These are phyloP conservation scores for Magnusiomyces sp. DNA, from an alignment of 1,139 yeast species.

Conservation along the genomic window DNA sequence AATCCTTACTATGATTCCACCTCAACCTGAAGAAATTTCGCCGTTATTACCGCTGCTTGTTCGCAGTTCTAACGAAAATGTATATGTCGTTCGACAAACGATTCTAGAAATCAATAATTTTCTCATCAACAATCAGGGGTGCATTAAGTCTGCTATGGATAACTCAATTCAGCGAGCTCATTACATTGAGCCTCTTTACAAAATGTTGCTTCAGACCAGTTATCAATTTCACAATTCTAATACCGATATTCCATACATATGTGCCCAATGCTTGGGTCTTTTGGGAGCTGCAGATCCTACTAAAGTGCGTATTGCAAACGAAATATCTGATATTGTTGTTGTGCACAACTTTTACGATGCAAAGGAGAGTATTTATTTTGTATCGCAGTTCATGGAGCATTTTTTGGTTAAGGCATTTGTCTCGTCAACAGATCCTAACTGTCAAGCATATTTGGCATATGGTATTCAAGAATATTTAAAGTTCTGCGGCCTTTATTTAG, in stretches of 20 bases:
- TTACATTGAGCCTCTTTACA: conserved; percentile 39
- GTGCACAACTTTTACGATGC: conserved; percentile 54
- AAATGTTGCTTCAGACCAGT: conserved; percentile 47
- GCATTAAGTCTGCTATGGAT: conserved; percentile 34
- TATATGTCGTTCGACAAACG: conserved; percentile 71
- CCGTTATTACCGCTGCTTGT: conserved; percentile 25
- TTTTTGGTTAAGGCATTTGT: conserved; percentile 73
- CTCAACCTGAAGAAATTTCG: conserved; percentile 2
- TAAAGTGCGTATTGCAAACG: conserved; percentile 44
- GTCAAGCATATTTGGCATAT: conserved; percentile 76
- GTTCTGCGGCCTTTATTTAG: conserved; percentile 46
- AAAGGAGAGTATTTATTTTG: conserved; percentile 56
- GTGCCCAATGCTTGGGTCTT: conserved; percentile 64
- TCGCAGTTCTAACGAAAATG: conserved; percentile 59
- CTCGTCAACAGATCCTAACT: conserved; percentile 82
- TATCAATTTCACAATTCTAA: conserved; percentile 36
- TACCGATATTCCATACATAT: conserved; percentile 44
- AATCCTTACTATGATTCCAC: background rate
- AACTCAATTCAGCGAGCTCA: conserved; percentile 27
- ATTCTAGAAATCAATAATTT: conserved; percentile 55
- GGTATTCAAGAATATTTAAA: conserved; percentile 82
- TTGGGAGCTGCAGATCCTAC: conserved; percentile 75
- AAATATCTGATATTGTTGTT: conserved; percentile 40
- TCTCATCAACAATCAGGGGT: conserved; percentile 41
- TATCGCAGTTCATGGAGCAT: conserved; percentile 57